Base-by-base conservation (phyloP, 805 yeast genomes). In the Candida schatavii region DNA sequence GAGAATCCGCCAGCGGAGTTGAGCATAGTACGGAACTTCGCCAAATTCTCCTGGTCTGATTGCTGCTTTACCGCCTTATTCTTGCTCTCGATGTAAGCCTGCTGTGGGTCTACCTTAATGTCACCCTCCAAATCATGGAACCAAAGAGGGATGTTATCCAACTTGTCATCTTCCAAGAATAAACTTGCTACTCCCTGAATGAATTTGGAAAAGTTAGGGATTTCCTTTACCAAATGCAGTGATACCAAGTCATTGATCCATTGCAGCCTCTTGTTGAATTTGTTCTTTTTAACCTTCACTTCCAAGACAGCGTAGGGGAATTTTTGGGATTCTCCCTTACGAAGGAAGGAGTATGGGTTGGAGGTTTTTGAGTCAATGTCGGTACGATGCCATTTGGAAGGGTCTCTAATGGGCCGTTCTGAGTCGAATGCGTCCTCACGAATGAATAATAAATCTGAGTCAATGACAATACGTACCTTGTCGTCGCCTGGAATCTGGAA, bases 401-500 rank as follows among this genome's bases (percentile, higher is more conserved):
- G 95, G 57, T 88, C 86, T 66, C 99, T 83, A 47, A 89, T 85
- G 14, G 99, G 98, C 52, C 90, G 77, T 48, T 80, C 81, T 35
- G 74, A 66, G 62, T 90, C 96, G 57, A 91, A 85, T 0, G 91
- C 66, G 61, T 91, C 98, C 61, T 91, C 99, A 54, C 98, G 80
- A 46, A 91, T 83, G 58, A 87, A 90, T 40, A 83, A 58, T 43
- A 93, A 80, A 60, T 93, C 93, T 13, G 95, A 84, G 65, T 91
- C 98, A 48, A 91, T 87, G 34, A 87, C 83, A 46, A 93, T 82
- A 60, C 98, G 81, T 29, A 90, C 84, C 56, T 91, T 79, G 61
- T 90, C 95, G 61, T 93, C 98, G 44, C 97, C 97, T 2, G 99
- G 99, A 54, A 91, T 91, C 72, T 91, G 97, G 72, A 93, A 91